A percentile compares a stretch with the other conserved stretches of the same genome.
Conservation (phyloP, 2,329 filamentous ascomycete species). For the Cadophora sp. region DNA sequence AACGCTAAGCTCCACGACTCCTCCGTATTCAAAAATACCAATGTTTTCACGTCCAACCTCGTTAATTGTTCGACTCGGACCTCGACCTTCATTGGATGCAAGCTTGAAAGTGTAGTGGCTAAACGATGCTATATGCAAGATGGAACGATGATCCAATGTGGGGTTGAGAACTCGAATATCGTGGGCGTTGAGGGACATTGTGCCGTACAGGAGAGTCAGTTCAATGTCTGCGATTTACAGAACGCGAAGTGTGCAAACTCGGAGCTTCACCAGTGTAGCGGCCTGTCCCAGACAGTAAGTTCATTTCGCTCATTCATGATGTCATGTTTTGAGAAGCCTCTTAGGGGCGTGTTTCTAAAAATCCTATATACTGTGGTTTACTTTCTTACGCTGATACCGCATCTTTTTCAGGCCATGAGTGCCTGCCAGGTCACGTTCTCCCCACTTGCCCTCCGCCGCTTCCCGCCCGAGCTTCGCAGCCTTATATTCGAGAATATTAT, state of each 20-base stretch:
- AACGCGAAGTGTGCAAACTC: neutral
- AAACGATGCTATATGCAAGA: neutral
- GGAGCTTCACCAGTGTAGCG: neutral
- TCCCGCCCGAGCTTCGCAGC: conserved; percentile 3
- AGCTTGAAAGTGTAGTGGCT: neutral
- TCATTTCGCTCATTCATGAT: neutral
- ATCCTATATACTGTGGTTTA: too few relatives aligned
- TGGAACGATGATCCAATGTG: neutral
- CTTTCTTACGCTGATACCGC: too few relatives aligned
- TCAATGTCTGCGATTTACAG: neutral
- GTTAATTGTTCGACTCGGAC: neutral
- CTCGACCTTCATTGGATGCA: neutral
- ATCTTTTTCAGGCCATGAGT: neutral
- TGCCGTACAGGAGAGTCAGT: neutral
- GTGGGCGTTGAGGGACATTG: neutral
- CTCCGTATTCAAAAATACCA: neutral
- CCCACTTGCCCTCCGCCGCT: neutral
- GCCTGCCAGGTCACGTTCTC: neutral
- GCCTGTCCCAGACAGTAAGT: neutral
- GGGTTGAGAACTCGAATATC: neutral
- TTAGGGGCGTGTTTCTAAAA: too few relatives aligned
- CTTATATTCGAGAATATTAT: neutral
- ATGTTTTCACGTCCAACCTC: neutral
- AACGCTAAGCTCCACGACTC: neutral
- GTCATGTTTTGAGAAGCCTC: too few relatives aligned